Percentiles rank a stretch among this genome's conserved stretches.
Conservation (phyloP, 2,329 filamentous ascomycete species). For the Fusarium foetens region DNA sequence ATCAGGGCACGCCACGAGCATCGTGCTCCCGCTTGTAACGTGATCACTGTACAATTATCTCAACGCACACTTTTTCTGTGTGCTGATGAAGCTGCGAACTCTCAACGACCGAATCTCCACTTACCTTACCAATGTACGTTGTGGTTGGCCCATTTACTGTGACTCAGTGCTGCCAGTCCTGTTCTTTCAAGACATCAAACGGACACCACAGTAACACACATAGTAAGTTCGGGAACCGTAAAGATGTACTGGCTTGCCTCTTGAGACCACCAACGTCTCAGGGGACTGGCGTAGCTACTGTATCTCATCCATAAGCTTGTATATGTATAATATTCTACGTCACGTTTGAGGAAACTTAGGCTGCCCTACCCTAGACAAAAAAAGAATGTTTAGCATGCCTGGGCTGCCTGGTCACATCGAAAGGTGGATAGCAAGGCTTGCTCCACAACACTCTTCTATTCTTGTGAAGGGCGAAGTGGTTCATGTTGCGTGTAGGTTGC, state of each 20-base stretch:
- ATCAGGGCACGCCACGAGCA: neutral
- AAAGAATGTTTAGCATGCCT: neutral
- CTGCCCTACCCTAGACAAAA: constrained; percentile 2
- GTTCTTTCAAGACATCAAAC: neutral
- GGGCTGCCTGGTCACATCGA: neutral
- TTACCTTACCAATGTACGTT: neutral
- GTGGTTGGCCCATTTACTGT: constrained; percentile 4
- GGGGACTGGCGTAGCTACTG: neutral
- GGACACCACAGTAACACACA: neutral
- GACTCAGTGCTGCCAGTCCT: constrained; percentile 3
- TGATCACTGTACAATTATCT: neutral
- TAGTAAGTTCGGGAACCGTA: neutral
- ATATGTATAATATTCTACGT: neutral
- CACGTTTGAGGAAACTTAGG: neutral
- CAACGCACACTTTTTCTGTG: neutral
- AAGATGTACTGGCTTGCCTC: neutral
- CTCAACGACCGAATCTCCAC: constrained; percentile 7
- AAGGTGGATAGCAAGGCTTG: neutral
- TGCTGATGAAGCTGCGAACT: neutral
- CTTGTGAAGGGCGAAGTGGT: constrained; percentile 7
- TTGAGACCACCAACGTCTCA: neutral
- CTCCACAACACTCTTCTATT: constrained; percentile 1
- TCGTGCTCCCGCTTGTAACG: neutral
- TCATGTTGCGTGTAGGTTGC: constrained; percentile 8
- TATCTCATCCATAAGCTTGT: neutral